A percentile compares a stretch with the other conserved stretches of the same genome.
Evolutionary conservation across 345 rosid species (phyloP).

Genomic region (Populus alba): DNA sequence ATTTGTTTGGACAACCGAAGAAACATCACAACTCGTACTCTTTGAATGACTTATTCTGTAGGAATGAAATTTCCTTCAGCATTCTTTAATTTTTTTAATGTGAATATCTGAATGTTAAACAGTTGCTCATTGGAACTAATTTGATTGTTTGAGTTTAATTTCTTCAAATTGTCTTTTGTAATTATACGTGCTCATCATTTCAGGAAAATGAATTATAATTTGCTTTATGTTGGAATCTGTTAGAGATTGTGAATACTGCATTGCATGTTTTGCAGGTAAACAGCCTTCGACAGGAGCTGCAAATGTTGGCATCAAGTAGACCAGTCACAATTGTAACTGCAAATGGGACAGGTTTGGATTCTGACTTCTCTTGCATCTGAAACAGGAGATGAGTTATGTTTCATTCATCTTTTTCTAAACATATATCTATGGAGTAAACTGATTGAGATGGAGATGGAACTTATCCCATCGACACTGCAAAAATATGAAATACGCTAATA

Average conservation of each 20-base stretch:
- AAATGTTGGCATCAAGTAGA: constrained; percentile 51
- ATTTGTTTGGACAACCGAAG: background rate
- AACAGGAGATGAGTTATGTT: background rate
- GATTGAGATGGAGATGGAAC: background rate
- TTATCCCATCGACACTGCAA: background rate
- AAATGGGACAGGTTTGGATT: constrained; percentile 57
- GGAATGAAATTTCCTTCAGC: background rate
- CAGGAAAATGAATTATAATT: background rate
- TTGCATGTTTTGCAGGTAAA: constrained; percentile 50
- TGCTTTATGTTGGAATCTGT: constrained; percentile 3
- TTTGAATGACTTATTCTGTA: background rate
- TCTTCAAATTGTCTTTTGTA: background rate
- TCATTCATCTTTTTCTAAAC: background rate
- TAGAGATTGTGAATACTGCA: constrained; percentile 3
- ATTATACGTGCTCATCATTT: background rate
- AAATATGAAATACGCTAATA: background rate
- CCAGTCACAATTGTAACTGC: constrained; percentile 70
- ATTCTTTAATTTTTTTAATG: background rate
- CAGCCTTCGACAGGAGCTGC: constrained; percentile 69
- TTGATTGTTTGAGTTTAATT: background rate
- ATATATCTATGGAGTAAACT: background rate
- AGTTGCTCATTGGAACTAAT: background rate
- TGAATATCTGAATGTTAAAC: background rate
- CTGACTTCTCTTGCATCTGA: constrained; percentile 9
- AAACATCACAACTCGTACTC: too few species aligned